Base-by-base conservation (phyloP, 768 basidiomycete species). In the Scleroderma bovista region DNA sequence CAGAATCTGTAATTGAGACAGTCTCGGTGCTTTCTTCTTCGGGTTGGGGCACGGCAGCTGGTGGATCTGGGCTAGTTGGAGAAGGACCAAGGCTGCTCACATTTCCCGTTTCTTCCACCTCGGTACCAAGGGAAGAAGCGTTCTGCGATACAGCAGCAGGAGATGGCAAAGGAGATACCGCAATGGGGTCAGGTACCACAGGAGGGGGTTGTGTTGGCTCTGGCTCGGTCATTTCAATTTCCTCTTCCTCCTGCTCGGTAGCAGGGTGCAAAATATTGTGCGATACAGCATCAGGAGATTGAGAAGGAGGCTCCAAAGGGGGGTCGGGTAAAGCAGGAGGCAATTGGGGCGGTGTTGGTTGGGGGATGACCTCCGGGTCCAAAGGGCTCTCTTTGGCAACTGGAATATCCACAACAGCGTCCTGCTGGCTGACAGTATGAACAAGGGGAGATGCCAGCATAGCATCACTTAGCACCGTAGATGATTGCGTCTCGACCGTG, bases 1-100 rank as follows among this genome's bases (percentile, higher is more conserved):
- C 46, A 24, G 58, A 36, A 8, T 38, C 29, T 23, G 51, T 46
- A 16, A 46, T 40, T 12, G 51, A 20, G 26, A 51, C n/a, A 26
- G 34, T 1, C 15, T n/a, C 42, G 17, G 23, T 26, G 34, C 26
- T 15, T 22, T 26, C 10, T 22, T 29, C 24, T 23, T 43, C 41
- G 22, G 24, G 16, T 9, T 10, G 8, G 19, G 12, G 22, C n/a
- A 11, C 13, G 15, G 3, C 13, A n/a, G 3, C 16, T n/a, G 16
- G 24, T n/a, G 41, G 20, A 3, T 13, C 22, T n/a, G 24, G 16
- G 3, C 6, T 43, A 11, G 15, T 6, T 10, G 15, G 6, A 29
- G 26, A 29, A 29, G 26, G 26, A 17, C 16, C 41, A 16, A n/a
- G 13, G 41, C 15, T 15, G 23, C 19, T 50, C 26, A 29, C 26